A percentile compares a stretch with the other conserved stretches of the same genome.
Conservation (phyloP, 129 eudicot genomes). For the Lactuca sativa region DNA sequence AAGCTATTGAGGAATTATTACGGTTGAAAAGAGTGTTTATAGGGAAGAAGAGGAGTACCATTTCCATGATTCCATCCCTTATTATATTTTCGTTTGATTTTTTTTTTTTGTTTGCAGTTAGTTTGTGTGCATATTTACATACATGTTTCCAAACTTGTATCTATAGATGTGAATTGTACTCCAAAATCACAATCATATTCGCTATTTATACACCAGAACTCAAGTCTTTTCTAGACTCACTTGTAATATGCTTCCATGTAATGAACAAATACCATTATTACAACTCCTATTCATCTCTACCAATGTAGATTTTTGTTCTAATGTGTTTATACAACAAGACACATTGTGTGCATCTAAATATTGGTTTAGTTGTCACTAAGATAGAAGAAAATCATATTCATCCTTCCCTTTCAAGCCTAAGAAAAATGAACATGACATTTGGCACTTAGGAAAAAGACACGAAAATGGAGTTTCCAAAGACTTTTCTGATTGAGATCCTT, state of each 20-base stretch:
- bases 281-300: slow-evolving; percentile 17
- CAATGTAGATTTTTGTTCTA: background rate
- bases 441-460: slow-evolving; percentile 30
- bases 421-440: slow-evolving; percentile 22
- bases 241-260: slow-evolving; percentile 14
- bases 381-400: slow-evolving; percentile 12
- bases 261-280: slow-evolving; percentile 12
- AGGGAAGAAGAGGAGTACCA: background rate
- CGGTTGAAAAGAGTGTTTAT: slow-evolving; percentile 20
- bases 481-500: slow-evolving; percentile 25
- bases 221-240: background rate
- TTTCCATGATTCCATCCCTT: background rate
- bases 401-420: slow-evolving; percentile 23
- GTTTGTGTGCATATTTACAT: slow-evolving; percentile 26
- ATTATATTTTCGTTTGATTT: background rate
- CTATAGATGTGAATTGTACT: slow-evolving; percentile 13
- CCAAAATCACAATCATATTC: slow-evolving; percentile 1
- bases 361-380: background rate
- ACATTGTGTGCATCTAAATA: slow-evolving; percentile 26
- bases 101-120: background rate
- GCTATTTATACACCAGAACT: slow-evolving; percentile 13
- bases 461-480: slow-evolving; percentile 14
- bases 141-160: slow-evolving; percentile 7
- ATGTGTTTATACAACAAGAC: background rate
- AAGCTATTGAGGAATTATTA: slow-evolving; percentile 3